phyloP scores from a whole-genome alignment of 2,329 filamentous ascomycete genomes.

The Ophiocordyceps robertsii region DNA sequence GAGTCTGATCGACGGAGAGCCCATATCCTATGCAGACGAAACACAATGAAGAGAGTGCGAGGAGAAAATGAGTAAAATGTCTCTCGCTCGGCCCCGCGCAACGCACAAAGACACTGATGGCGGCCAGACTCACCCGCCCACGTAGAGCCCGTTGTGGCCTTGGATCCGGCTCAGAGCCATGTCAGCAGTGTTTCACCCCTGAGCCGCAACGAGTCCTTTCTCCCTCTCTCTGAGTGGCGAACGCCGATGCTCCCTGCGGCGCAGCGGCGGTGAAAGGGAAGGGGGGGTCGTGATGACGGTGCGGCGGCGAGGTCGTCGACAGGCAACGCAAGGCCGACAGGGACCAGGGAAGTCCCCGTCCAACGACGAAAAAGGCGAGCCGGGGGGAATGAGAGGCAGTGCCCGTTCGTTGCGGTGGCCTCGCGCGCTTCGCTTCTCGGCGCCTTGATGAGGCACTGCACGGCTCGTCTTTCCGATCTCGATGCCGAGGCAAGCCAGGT shows the following conservation, averaged over 20 bases:
- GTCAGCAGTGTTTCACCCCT: slow-evolving; percentile 12
- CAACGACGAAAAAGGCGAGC: too few species aligned
- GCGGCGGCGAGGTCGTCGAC: too few species aligned
- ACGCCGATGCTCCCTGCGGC: too few species aligned
- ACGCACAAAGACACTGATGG: neutral
- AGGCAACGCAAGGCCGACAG: too few species aligned
- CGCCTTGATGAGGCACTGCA: neutral
- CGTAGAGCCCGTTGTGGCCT: slow-evolving; percentile 25
- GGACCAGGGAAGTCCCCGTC: too few species aligned
- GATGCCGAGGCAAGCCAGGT: neutral
- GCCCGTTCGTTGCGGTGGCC: too few species aligned
- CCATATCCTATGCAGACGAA: slow-evolving; percentile 50
- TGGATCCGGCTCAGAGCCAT: slow-evolving; percentile 30
- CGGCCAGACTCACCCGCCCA: slow-evolving; percentile 21
- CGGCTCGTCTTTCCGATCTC: neutral
- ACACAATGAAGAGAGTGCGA: neutral
- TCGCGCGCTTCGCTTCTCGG: neutral
- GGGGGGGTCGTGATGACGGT: too few species aligned
- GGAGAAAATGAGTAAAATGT: neutral
- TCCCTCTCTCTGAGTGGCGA: too few species aligned
- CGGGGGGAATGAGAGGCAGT: too few species aligned
- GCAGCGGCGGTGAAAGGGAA: too few species aligned
- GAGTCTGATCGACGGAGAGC: slow-evolving; percentile 59
- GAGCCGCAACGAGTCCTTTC: neutral
- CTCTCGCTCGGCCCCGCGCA: neutral